Base-by-base conservation (phyloP, 2,329 filamentous ascomycete species). In the Apiospora sp. region DNA sequence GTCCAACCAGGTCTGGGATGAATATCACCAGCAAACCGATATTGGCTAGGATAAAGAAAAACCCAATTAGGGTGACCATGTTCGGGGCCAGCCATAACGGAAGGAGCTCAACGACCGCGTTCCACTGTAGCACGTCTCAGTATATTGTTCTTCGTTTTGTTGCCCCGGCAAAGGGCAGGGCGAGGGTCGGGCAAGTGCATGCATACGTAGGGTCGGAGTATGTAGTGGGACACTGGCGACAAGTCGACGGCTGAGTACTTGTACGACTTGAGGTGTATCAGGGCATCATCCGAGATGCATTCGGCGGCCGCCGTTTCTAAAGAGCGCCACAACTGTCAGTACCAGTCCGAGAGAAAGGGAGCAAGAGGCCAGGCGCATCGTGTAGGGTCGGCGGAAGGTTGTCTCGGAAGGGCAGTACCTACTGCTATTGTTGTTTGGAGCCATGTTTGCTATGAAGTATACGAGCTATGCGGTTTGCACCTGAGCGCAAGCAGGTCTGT, bases 171-270 rank as follows among this genome's bases (percentile, higher is more conserved):
- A 41, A 43, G 48, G 58, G 30, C 54, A 61, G 27, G 27, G 58
- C n/a, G 34, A 41, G 58, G 34, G 58, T 41, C 58, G 68, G 73
- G 46, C 58, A 37, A 70, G 71, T 61, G 85, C 92, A 82, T 64
- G 85, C 92, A 82, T 93, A 98, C 96, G 86, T 98, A 99, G 81
- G 97, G 96, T 77, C 92, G 93, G 69, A 99, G 89, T 81, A 99
- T 94, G 84, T 98, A 97, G 83, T 95, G 90, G 72, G 96, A 98
- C 73, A 98, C 91, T 75, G 93, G 92, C 69, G 95, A 98, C 84
- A 98, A 96, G 87, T 99, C 96, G 83, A 99, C 95, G 79, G 93
- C 94, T 78, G 95, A 97, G 84, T 99, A 99, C 82, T 98, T 97
- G 91, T 99, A 99, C 73, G 92, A 92, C 84, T 95, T 96, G 78